Evolutionary conservation across 2,329 filamentous ascomycete species (phyloP).

Genomic region (Sporothrix sp.): DNA sequence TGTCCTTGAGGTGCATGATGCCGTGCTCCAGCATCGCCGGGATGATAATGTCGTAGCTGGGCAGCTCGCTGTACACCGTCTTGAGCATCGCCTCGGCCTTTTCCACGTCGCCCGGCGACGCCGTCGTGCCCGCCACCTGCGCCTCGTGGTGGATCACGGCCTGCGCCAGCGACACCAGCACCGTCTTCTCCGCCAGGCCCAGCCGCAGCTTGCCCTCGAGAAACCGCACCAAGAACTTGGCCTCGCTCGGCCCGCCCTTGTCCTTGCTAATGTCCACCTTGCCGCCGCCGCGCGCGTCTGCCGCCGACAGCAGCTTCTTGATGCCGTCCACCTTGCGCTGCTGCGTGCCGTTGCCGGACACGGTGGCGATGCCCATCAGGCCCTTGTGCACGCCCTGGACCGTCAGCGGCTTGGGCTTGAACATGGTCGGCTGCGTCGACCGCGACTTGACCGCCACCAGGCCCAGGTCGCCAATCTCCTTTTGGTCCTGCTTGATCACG

Average conservation of each 20-base stretch:
- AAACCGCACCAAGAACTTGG: conserved; percentile 87
- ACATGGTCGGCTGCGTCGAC: conserved; percentile 94
- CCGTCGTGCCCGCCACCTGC: conserved; percentile 56
- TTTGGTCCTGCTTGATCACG: conserved; percentile 91
- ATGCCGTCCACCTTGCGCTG: conserved; percentile 86
- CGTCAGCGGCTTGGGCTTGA: conserved; percentile 88
- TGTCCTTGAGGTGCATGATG: conserved; percentile 69
- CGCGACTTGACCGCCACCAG: conserved; percentile 92
- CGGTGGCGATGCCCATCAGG: conserved; percentile 77
- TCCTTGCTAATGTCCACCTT: conserved; percentile 87
- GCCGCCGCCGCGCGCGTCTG: conserved; percentile 61
- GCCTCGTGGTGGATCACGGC: conserved; percentile 79
- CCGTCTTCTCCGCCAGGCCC: conserved; percentile 83
- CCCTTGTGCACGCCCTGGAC: conserved; percentile 79
- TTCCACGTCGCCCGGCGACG: conserved; percentile 66
- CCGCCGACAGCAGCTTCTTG: conserved; percentile 90
- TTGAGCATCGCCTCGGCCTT: conserved; percentile 82
- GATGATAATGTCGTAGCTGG: conserved; percentile 90
- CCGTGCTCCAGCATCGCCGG: conserved; percentile 81
- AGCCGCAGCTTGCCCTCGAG: conserved; percentile 89
- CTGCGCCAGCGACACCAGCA: conserved; percentile 81
- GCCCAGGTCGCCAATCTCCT: conserved; percentile 91
- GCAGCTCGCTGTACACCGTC: conserved; percentile 85
- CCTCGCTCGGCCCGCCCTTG: conserved; percentile 88
- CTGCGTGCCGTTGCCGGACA: conserved; percentile 79